These are phyloP conservation scores for Colletotrichum tropicicola DNA, from an alignment of 2,329 filamentous ascomycete genomes.

Conservation along the genomic window DNA sequence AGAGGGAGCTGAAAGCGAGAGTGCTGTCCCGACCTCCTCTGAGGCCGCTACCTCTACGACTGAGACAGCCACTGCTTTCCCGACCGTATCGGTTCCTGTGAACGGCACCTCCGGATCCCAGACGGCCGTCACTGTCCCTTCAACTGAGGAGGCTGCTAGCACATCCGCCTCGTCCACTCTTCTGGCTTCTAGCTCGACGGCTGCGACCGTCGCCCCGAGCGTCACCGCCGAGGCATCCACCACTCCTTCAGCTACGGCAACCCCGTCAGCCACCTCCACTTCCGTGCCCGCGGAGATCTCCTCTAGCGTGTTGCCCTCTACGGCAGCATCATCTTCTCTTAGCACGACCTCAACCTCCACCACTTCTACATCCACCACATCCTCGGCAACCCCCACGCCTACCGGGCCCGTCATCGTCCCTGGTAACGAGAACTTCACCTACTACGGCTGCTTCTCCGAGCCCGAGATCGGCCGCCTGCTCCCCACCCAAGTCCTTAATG, in stretches of 20 bases:
- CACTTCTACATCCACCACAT: neutral
- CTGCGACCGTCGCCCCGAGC: neutral
- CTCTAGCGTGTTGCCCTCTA: neutral
- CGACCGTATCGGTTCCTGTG: neutral
- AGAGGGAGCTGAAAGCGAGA: neutral
- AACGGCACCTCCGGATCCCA: neutral
- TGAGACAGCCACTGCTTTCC: neutral
- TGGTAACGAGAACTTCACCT: conserved; percentile 48
- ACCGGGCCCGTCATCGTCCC: conserved; percentile 39
- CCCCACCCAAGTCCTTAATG: conserved; percentile 38
- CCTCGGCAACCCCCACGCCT: conserved; percentile 27
- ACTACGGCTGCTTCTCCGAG: conserved; percentile 45
- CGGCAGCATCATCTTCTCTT: neutral
- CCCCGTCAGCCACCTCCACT: neutral
- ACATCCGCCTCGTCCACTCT: neutral
- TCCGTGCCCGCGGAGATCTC: neutral
- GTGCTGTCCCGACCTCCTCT: neutral
- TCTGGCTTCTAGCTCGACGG: neutral
- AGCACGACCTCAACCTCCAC: neutral
- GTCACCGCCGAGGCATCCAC: neutral
- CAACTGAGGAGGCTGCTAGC: neutral
- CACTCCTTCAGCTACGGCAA: neutral
- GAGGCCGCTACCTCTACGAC: neutral
- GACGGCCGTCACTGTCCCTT: neutral
- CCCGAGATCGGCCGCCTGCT: conserved; percentile 44